Base-by-base conservation (phyloP, 331 rosid genomes). In the Quercus phellos region DNA sequence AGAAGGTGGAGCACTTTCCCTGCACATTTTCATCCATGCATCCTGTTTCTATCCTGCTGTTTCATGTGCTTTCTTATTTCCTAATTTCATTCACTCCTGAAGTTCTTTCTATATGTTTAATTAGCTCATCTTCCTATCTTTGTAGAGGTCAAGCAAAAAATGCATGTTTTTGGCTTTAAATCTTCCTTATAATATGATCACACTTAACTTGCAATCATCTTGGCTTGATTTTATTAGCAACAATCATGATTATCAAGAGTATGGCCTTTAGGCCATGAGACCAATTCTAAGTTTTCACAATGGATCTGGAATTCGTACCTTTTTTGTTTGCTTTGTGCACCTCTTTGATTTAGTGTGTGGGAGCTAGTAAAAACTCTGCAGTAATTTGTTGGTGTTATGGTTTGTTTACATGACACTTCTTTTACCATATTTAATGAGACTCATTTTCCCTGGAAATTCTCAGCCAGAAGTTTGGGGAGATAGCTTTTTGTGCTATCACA, bases 401-500 rank as follows among this genome's bases (percentile, higher is more conserved):
- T 9, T 66, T 17, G 51, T 34, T 58, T 66, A n/a, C 69, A 9
- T 66, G 71, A 66, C n/a, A 18, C 71, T 16, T 74, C 13, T 51
- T 34, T 76, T 42, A 59, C 51, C 35, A 76, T 74, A 30, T 74
- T 51, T 73, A 69, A 38, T 70, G 10, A 80, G 68, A 19, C 51
- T 71, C 72, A 55, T 83, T 79, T 89, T 55, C 43, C 71, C 60
- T 72, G 71, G 11, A 38, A 82, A 73, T 77, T 83, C 76, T 72
- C 84, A 95, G 99, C 86, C 94, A 92, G 89, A 92, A 75, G 87
- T 95, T 95, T 8, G 98, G 99, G 21, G 98, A 93, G 91, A 95
- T 93, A 81, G 99, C 99, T 80, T 95, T 95, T 66, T 95, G 99
- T 79, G 99, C 99, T 63, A 95, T 95, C 72, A 95, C 97, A 64